Evolutionary conservation across 345 rosid species (phyloP).

Genomic region (Turritis glabra): DNA sequence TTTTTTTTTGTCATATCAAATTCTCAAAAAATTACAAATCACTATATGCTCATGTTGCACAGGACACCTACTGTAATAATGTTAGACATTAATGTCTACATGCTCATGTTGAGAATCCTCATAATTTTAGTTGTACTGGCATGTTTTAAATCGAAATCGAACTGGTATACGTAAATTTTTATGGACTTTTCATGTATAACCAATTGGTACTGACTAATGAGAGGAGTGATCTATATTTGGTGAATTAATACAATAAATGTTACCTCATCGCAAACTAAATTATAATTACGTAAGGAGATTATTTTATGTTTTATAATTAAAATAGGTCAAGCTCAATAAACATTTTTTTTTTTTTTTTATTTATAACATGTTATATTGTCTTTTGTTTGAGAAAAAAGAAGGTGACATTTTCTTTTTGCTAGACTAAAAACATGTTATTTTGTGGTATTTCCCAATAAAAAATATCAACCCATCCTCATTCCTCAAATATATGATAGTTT

Average conservation of each 20-base stretch:
- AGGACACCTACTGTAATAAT: background rate
- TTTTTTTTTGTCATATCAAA: constrained; percentile 5
- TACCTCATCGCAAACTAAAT: too few species aligned
- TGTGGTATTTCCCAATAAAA: background rate
- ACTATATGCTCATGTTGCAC: background rate
- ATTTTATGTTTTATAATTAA: too few species aligned
- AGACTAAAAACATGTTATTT: background rate
- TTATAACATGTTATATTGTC: too few species aligned
- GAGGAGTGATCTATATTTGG: background rate
- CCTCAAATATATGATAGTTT: background rate
- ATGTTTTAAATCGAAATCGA: background rate
- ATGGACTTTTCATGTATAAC: background rate
- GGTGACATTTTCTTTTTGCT: background rate
- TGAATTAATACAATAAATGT: background rate
- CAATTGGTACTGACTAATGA: background rate
- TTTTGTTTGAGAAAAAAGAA: too few species aligned
- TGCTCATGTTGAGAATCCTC: background rate
- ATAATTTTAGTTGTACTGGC: background rate
- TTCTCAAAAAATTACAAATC: background rate
- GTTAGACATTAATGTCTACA: background rate
- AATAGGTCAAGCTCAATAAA: too few species aligned
- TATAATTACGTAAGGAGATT: too few species aligned
- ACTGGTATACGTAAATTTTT: background rate
- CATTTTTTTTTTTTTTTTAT: too few species aligned
- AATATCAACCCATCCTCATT: background rate